These are phyloP conservation scores for Argentina anserina DNA, from an alignment of 306 rosid species.

Conservation along the genomic window DNA sequence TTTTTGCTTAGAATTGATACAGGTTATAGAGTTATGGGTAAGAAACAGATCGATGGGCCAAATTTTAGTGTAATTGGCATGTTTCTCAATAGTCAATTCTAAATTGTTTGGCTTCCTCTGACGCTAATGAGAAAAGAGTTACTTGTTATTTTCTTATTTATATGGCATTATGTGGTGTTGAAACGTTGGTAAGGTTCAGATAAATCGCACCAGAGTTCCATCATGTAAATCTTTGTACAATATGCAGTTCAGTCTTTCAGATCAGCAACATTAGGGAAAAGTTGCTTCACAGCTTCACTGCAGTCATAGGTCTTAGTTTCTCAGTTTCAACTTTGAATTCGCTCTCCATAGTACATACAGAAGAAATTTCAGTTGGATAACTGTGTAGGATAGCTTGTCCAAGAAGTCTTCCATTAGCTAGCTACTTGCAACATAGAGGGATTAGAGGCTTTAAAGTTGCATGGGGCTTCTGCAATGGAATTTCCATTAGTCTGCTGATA, in stretches of 20 bases:
- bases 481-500: too few relatives aligned
- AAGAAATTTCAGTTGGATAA: too few relatives aligned
- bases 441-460: too few relatives aligned
- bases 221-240: neutral
- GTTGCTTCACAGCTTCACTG: neutral
- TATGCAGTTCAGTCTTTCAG: neutral
- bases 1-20: neutral
- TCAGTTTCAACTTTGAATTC: neutral
- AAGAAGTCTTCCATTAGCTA: too few relatives aligned
- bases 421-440: too few relatives aligned
- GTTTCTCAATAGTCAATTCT: neutral
- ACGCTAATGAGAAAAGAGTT: neutral
- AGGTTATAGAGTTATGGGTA: neutral
- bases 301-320: neutral
- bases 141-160: neutral
- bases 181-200: neutral
- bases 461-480: too few relatives aligned
- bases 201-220: neutral
- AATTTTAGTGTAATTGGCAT: conserved; percentile 4
- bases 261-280: neutral
- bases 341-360: neutral
- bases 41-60: neutral
- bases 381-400: neutral
- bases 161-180: neutral
- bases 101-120: neutral